phyloP scores from a whole-genome alignment of 768 basidiomycete genomes.

The Rhodosporidiobolus odoratus region DNA sequence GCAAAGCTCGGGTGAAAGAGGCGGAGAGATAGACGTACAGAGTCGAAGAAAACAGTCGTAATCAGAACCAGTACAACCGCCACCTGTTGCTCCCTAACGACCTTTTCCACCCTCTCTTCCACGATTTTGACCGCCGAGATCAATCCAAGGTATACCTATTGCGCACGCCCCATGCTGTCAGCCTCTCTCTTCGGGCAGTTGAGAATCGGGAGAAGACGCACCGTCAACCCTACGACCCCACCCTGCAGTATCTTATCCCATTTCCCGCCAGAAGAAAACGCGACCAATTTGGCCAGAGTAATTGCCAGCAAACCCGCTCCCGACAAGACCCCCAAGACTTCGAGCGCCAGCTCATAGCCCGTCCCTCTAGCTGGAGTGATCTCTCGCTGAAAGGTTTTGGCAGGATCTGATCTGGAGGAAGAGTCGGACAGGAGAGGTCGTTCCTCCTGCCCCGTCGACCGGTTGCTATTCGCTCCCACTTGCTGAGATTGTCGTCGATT shows the following conservation, averaged over 20 bases:
- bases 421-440: background rate
- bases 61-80: background rate
- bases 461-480: background rate
- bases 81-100: constrained; percentile 8
- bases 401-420: too few relatives aligned
- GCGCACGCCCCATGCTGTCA: background rate
- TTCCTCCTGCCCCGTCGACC: background rate
- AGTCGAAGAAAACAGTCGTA: background rate
- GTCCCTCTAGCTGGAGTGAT: too few relatives aligned
- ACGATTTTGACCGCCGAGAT: background rate
- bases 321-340: background rate
- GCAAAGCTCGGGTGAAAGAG: too few relatives aligned
- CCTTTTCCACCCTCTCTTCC: background rate
- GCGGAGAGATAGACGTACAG: background rate
- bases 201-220: background rate
- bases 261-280: background rate
- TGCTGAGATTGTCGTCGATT: rapidly evolving
- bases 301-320: background rate
- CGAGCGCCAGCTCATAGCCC: constrained; percentile 6
- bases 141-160: constrained; percentile 13
- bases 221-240: background rate
- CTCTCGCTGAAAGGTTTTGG: too few relatives aligned
- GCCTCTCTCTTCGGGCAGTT: background rate
- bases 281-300: background rate
- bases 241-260: constrained; percentile 22